Conservation (phyloP, 331 rosid species). For the Prunus yedoensis region DNA sequence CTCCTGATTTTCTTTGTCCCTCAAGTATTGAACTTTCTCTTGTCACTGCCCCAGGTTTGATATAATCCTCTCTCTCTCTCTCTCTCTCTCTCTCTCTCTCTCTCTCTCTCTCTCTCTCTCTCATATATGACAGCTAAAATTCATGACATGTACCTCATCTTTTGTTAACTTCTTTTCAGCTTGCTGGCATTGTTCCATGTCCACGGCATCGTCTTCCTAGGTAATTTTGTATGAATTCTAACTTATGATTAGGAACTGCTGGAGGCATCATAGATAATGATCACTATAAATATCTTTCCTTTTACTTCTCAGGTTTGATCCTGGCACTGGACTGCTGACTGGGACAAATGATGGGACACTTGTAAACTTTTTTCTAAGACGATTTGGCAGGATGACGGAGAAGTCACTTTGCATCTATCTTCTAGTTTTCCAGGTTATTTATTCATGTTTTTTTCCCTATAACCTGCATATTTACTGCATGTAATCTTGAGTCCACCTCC, state of each 20-base stretch:
- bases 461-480: not conserved
- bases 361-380: constrained; percentile 78
- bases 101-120: not conserved
- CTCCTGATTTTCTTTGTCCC: constrained; percentile 91
- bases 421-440: constrained; percentile 84
- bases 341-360: constrained; percentile 98
- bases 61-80: not conserved
- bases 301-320: constrained; percentile 63
- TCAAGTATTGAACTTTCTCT: constrained; percentile 89
- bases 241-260: not conserved
- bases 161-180: constrained; percentile 43
- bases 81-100: constrained; percentile 1
- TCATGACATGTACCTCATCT: constrained; percentile 18
- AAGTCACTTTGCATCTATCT: constrained; percentile 79
- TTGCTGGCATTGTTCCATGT: constrained; percentile 79
- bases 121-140: not conserved
- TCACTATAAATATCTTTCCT: constrained; percentile 24
- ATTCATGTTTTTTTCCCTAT: not conserved
- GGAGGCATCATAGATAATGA: constrained; percentile 18
- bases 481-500: not conserved
- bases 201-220: constrained; percentile 94
- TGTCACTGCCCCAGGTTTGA: constrained; percentile 94
- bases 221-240: constrained; percentile 35
- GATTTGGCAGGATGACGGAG: constrained; percentile 71
- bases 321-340: constrained; percentile 76